phyloP scores from a whole-genome alignment of 2,329 filamentous ascomycete genomes.

The Curvularia hawaiiensis region DNA sequence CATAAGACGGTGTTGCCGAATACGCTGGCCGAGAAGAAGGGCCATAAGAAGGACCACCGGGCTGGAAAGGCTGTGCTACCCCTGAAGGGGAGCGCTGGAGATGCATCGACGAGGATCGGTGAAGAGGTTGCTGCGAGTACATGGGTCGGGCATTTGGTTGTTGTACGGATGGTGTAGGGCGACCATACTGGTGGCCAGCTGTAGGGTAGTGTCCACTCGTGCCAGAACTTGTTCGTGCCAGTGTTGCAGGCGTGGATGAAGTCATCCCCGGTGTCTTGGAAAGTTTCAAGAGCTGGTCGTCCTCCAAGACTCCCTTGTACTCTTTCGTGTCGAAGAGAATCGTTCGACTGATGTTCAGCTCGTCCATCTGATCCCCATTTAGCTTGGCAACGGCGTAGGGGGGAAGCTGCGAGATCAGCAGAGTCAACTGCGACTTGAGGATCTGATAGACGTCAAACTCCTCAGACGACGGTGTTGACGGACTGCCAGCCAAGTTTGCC shows the following conservation, averaged over 20 bases:
- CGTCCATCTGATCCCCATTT: constrained; percentile 82
- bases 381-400: constrained; percentile 86
- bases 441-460: constrained; percentile 70
- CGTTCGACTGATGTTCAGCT: constrained; percentile 80
- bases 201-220: constrained; percentile 39
- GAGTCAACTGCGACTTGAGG: constrained; percentile 73
- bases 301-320: constrained; percentile 80
- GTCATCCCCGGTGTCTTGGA: constrained; percentile 48
- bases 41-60: constrained; percentile 36
- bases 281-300: constrained; percentile 66
- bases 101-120: constrained; percentile 45
- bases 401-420: constrained; percentile 76
- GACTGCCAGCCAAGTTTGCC: constrained; percentile 58
- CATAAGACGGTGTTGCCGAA: constrained; percentile 35
- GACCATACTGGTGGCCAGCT: constrained; percentile 38
- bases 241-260: constrained; percentile 34
- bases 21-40: constrained; percentile 36
- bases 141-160: constrained; percentile 36
- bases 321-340: constrained; percentile 74
- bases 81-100: constrained; percentile 43
- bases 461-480: constrained; percentile 66
- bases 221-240: constrained; percentile 35
- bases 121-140: constrained; percentile 44
- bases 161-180: constrained; percentile 34
- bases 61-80: constrained; percentile 36